Percentiles rank a stretch among this genome's conserved stretches.
Evolutionary conservation across 495 filamentous ascomycete genomes (phyloP).

Genomic region (Aspergillus sparsus): DNA sequence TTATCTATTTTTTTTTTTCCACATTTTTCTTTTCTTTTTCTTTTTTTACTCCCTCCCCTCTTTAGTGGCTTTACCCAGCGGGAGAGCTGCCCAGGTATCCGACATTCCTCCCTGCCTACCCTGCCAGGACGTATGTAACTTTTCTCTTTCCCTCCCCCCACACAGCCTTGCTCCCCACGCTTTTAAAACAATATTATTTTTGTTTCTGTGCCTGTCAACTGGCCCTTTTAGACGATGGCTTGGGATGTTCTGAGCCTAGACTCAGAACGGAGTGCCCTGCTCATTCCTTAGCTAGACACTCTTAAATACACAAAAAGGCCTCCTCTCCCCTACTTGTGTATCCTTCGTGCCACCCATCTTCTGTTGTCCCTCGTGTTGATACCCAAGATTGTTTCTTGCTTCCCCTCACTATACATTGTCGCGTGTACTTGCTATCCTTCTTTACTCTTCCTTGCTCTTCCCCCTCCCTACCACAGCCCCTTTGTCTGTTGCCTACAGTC

Average conservation of each 20-base stretch:
- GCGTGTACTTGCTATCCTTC: constrained; percentile 3
- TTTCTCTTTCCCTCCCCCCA: constrained; percentile 14
- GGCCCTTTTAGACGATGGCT: constrained; percentile 13
- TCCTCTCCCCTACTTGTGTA: constrained; percentile 17
- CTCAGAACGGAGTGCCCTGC: constrained; percentile 11
- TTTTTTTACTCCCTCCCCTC: neutral
- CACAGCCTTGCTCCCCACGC: constrained; percentile 19
- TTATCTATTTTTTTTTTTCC: neutral
- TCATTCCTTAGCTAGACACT: constrained; percentile 3
- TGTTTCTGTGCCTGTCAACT: constrained; percentile 8
- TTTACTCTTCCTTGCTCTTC: constrained; percentile 11
- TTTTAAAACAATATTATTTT: constrained; percentile 3
- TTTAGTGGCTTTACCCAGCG: constrained; percentile 12
- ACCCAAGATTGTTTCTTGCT: constrained; percentile 4
- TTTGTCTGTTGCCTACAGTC: neutral
- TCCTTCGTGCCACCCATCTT: constrained; percentile 18
- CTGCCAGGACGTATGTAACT: constrained; percentile 14
- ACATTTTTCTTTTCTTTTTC: constrained; percentile 10
- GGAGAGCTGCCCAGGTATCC: neutral
- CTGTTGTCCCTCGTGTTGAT: constrained; percentile 7
- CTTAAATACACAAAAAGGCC: constrained; percentile 4
- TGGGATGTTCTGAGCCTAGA: constrained; percentile 16
- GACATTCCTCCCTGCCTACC: constrained; percentile 9
- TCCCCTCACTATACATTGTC: neutral
- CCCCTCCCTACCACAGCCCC: neutral